These are phyloP conservation scores for Dictyostelium citrinum DNA, from an alignment of 78 protist species.

Conservation along the genomic window DNA sequence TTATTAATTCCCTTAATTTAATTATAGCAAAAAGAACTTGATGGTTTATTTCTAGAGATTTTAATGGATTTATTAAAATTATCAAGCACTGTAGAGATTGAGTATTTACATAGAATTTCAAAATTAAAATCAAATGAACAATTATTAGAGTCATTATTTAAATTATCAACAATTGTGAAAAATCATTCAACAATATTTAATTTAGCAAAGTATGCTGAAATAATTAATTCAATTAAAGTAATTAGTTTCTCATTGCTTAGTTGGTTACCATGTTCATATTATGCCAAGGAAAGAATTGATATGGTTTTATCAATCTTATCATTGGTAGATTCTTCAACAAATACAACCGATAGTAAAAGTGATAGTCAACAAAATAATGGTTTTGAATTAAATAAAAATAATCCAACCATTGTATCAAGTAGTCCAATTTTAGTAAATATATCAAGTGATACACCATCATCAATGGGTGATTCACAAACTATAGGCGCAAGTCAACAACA, in stretches of 20 bases:
- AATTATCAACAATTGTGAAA: not conserved
- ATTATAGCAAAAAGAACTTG: conserved; percentile 8
- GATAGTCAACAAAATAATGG: not conserved
- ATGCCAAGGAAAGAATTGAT: not conserved
- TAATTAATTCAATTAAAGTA: not conserved
- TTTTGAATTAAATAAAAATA: not conserved
- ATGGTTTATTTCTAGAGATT: not conserved
- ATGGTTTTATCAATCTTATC: not conserved
- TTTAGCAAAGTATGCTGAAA: not conserved
- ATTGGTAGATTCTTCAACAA: not conserved
- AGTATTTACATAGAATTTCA: conserved; percentile 2
- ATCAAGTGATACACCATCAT: not conserved
- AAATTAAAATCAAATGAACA: not conserved
- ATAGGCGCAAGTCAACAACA: not conserved
- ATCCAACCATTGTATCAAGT: not conserved
- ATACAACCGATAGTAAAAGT: not conserved
- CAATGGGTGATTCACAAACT: not conserved
- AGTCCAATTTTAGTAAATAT: not conserved
- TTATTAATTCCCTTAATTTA: not conserved
- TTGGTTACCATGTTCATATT: conserved; percentile 21
- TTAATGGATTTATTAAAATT: not conserved
- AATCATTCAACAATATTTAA: not conserved
- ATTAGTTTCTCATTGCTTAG: not conserved
- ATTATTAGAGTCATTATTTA: conserved; percentile 17
- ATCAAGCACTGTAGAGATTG: not conserved